Conservation (phyloP, 2,329 filamentous ascomycete species). For the Aureobasidium namibiae region DNA sequence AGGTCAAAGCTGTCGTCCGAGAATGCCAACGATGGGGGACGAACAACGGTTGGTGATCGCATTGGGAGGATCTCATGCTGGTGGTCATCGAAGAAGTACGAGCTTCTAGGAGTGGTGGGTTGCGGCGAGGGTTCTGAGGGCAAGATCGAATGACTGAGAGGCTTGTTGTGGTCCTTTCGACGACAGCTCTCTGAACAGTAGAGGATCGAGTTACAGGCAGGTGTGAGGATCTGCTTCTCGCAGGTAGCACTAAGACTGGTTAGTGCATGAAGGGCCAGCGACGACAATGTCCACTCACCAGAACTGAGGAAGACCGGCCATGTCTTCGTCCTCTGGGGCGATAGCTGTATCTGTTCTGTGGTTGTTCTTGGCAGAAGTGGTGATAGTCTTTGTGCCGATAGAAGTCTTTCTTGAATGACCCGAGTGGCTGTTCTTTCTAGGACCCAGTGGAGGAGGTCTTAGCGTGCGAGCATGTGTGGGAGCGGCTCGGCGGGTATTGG, state of each 20-base stretch:
- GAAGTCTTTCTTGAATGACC: constrained; percentile 4
- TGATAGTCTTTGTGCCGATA: not conserved
- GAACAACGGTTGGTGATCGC: constrained; percentile 37
- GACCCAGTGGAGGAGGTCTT: not conserved
- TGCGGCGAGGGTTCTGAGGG: constrained; percentile 19
- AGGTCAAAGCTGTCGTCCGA: constrained; percentile 37
- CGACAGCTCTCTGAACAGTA: constrained; percentile 56
- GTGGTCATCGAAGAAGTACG: constrained; percentile 29
- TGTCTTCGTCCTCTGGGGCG: constrained; percentile 39
- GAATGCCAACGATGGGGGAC: constrained; percentile 29
- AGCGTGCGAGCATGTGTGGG: not conserved
- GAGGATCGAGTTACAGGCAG: constrained; percentile 47
- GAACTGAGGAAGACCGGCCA: constrained; percentile 47
- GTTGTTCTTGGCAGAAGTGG: constrained; percentile 17
- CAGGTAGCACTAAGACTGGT: constrained; percentile 47
- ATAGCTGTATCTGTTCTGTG: constrained; percentile 14
- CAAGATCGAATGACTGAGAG: constrained; percentile 22
- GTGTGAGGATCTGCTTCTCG: constrained; percentile 57
- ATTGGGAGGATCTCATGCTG: constrained; percentile 38
- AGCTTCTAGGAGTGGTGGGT: constrained; percentile 10
- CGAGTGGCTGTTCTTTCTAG: constrained; percentile 4
- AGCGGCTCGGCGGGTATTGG: not conserved
- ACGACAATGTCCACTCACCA: constrained; percentile 34
- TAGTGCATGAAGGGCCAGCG: not conserved
- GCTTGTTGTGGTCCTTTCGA: constrained; percentile 36